A percentile compares a stretch with the other conserved stretches of the same genome.
These are phyloP conservation scores for Ramichloridium luteum DNA, from an alignment of 2,329 filamentous ascomycete genomes.

Conservation along the genomic window DNA sequence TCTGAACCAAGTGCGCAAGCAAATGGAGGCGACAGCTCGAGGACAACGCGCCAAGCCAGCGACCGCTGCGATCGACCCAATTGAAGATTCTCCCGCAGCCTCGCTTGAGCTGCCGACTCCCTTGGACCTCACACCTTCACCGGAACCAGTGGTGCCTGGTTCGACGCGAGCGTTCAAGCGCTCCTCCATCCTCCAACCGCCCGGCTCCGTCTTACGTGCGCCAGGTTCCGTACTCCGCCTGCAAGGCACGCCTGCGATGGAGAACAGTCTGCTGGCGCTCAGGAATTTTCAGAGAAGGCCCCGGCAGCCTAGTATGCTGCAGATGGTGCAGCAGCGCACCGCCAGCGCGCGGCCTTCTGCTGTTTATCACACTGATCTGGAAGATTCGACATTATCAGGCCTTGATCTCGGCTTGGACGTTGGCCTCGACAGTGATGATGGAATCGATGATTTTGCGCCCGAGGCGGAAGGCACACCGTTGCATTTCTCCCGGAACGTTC, in stretches of 20 bases:
- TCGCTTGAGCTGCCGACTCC: too few species aligned
- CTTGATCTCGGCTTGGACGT: slow-evolving; percentile 12
- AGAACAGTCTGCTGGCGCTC: slow-evolving; percentile 37
- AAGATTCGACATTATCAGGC: slow-evolving; percentile 17
- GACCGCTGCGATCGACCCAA: slow-evolving; percentile 1
- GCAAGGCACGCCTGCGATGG: slow-evolving; percentile 31
- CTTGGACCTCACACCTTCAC: too few species aligned
- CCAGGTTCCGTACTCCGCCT: slow-evolving; percentile 33
- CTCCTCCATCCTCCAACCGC: slow-evolving; percentile 19
- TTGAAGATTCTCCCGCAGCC: too few species aligned
- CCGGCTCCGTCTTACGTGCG: neutral
- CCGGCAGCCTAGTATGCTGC: slow-evolving; percentile 38
- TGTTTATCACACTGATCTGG: slow-evolving; percentile 29
- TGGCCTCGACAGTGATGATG: slow-evolving; percentile 16
- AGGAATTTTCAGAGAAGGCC: slow-evolving; percentile 39
- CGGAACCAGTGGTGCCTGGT: too few species aligned
- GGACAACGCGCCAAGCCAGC: slow-evolving; percentile 11
- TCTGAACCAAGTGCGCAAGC: slow-evolving; percentile 22
- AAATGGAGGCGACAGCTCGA: slow-evolving; percentile 21
- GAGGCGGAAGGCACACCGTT: slow-evolving; percentile 59
- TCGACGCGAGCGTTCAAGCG: too few species aligned
- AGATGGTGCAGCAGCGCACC: slow-evolving; percentile 33
- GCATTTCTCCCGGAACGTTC: too few species aligned
- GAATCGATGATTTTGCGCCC: slow-evolving; percentile 40
- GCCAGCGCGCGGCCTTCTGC: slow-evolving; percentile 17